Evolutionary conservation across 805 yeast genomes (phyloP).

Genomic region (Schwanniomyces polymorphus): DNA sequence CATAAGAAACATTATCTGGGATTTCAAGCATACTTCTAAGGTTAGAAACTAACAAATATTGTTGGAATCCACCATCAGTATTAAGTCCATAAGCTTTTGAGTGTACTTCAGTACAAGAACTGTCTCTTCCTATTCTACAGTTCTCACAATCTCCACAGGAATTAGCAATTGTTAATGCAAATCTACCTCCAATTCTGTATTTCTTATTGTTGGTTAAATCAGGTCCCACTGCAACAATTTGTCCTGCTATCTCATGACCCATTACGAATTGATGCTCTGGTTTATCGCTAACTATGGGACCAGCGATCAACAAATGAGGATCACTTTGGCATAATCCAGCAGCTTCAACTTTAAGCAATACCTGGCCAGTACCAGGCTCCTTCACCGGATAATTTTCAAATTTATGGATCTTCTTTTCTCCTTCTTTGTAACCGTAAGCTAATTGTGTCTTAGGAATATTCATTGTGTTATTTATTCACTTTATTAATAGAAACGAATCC

Average conservation of each 20-base stretch:
- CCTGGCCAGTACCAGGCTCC: conserved; percentile 25
- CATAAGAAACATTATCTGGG: conserved; percentile 39
- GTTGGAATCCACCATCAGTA: conserved; percentile 43
- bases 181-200: conserved; percentile 31
- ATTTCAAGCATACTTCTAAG: conserved; percentile 35
- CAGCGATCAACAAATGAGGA: conserved; percentile 32
- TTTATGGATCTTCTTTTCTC: conserved; percentile 20
- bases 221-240: conserved; percentile 29
- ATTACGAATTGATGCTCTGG: conserved; percentile 34
- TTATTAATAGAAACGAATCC: neutral
- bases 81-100: conserved; percentile 33
- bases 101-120: conserved; percentile 21
- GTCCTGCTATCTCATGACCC: conserved; percentile 49
- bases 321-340: conserved; percentile 47
- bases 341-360: conserved; percentile 40
- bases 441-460: conserved; percentile 28
- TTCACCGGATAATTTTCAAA: conserved; percentile 31
- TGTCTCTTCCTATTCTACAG: conserved; percentile 38
- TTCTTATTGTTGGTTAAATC: conserved; percentile 17
- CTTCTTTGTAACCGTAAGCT: conserved; percentile 33
- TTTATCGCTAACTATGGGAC: conserved; percentile 8
- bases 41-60: conserved; percentile 36
- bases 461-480: neutral
- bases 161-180: conserved; percentile 25
- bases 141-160: conserved; percentile 35